Evolutionary conservation across 257 asterid genomes (phyloP), one percentile per base, ranked within the genome.

Genomic region (Solanum virginianum): DNA sequence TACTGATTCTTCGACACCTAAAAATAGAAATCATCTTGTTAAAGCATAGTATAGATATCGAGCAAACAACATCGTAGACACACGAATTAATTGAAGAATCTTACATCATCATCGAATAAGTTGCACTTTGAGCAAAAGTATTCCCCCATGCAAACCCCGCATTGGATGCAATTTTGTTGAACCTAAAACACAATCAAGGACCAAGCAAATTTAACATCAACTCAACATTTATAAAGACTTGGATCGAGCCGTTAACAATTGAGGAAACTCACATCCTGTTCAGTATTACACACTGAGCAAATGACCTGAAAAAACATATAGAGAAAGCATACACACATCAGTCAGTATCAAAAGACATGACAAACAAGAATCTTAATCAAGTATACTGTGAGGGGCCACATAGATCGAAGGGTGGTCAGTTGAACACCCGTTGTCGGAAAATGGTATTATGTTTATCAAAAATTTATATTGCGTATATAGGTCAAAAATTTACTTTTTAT

Each of bases 71-170:
- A 26, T 24, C 14, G 24, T n/a, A 56, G 56, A n/a, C 36, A 32
- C 36, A 32, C 10, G n/a, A 24, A 59, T 24, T 39, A 56, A 10
- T 12, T 47, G 18, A 72, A 62, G 87, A 54, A 71, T 70, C 93
- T 89, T 83, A 93, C 97, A 88, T 93, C 94, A 74, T 93, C 97
- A 56, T 94, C 98, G 12, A 92, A 93, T 88, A 94, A 90, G 51
- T 91, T 93, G 93, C 98, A 94, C 82, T 85, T 85, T 4, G 89
- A 81, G 88, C 97, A 94, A 85, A 66, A 93, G 89, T 94, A 94
- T 8, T 90, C 90, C 56, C 97, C 97, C 92, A 92, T 86, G 85
- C 91, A 89, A 87, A 87, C 89, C 39, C 94, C 94, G 84, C 98
- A 94, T 2, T 82, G 88, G 65, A 17, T 60, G 82, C 94, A 93